Conservation (phyloP, 306 rosid genomes). For the Trifolium fragiferum region DNA sequence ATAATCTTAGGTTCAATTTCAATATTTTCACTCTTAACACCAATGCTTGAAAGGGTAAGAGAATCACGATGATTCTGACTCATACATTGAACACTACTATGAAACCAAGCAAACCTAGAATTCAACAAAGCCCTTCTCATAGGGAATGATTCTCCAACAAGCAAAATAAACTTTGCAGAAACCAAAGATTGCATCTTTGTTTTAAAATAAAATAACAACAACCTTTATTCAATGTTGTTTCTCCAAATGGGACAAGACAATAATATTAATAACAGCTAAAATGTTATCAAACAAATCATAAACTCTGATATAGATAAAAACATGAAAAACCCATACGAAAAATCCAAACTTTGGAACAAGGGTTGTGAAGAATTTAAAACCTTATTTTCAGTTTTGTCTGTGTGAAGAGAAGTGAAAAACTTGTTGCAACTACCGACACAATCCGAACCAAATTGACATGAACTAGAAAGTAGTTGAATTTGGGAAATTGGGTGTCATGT, state of each 20-base stretch:
- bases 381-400: not conserved
- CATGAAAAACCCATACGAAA: not conserved
- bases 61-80: constrained; percentile 49
- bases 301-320: not conserved
- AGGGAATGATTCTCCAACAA: constrained; percentile 67
- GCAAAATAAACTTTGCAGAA: constrained; percentile 61
- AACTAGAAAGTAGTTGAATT: constrained; percentile 16
- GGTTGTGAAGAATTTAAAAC: constrained; percentile 9
- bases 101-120: constrained; percentile 61
- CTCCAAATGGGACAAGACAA: constrained; percentile 18
- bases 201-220: not conserved
- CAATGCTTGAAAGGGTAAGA: constrained; percentile 65
- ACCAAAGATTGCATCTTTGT: constrained; percentile 65
- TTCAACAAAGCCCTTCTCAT: constrained; percentile 57
- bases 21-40: constrained; percentile 41
- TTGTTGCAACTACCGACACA: not conserved
- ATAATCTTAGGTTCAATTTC: constrained; percentile 43
- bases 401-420: no score
- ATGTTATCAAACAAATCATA: constrained; percentile 12
- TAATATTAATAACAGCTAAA: constrained; percentile 8
- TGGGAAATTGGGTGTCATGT: not conserved
- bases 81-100: constrained; percentile 49
- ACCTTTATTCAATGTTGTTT: not conserved
- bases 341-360: constrained; percentile 22
- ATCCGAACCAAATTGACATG: not conserved